phyloP scores from a whole-genome alignment of 331 rosid genomes.

The Acacia concinna region DNA sequence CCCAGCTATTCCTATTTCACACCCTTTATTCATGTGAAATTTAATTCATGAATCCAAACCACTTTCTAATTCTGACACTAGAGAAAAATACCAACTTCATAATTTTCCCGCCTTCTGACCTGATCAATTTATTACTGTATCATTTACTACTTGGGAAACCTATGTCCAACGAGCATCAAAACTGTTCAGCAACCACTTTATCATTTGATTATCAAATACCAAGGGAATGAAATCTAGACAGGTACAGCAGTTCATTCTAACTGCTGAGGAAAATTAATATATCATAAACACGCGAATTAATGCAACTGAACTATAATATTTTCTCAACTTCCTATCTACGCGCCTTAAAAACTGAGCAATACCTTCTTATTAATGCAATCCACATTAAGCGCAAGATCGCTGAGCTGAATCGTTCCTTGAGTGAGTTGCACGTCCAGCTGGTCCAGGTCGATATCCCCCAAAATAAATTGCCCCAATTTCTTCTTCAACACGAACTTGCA shows the following conservation, averaged over 20 bases:
- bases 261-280: not conserved
- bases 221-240: not conserved
- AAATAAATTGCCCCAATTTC: constrained; percentile 82
- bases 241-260: not conserved
- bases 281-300: not conserved
- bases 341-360: not conserved
- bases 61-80: constrained; percentile 5
- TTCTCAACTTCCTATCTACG: not conserved
- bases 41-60: not conserved
- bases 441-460: constrained; percentile 85
- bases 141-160: not conserved
- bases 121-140: not conserved
- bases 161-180: constrained; percentile 6
- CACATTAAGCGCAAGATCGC: constrained; percentile 82
- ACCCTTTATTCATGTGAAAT: not conserved
- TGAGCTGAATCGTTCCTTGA: constrained; percentile 84
- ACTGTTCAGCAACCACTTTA: not conserved
- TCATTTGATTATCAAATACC: not conserved
- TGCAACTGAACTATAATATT: not conserved
- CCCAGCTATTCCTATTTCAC: constrained; percentile 11
- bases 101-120: not conserved
- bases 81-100: not conserved
- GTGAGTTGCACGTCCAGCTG: constrained; percentile 90
- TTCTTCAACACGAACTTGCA: constrained; percentile 87
- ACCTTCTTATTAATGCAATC: constrained; percentile 82